Conservation (phyloP, 805 yeast genomes). For the Teunomyces barrocoloradensis region DNA sequence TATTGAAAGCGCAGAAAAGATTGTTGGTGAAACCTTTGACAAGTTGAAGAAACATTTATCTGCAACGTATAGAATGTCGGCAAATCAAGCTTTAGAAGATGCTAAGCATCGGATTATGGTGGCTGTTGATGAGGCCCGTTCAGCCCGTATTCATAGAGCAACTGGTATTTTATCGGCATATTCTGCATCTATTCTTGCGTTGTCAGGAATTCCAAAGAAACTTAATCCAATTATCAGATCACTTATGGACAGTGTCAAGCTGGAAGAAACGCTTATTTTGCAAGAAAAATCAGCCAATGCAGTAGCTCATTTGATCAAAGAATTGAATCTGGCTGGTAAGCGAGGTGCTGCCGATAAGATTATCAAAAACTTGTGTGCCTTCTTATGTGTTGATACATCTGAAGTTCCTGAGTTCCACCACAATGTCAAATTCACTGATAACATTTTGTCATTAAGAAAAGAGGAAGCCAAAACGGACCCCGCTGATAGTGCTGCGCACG, state of each 20-base stretch:
- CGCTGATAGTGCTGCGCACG: conserved; percentile 57
- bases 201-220: conserved; percentile 76
- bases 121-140: conserved; percentile 68
- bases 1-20: conserved; percentile 69
- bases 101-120: conserved; percentile 64
- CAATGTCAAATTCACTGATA: conserved; percentile 51
- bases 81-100: conserved; percentile 73
- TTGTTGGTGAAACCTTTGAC: conserved; percentile 61
- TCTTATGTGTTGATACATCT: conserved; percentile 90
- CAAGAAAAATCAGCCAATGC: conserved; percentile 73
- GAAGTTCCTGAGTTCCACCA: conserved; percentile 91
- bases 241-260: conserved; percentile 87
- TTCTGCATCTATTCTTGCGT: conserved; percentile 68
- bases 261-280: conserved; percentile 61
- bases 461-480: conserved; percentile 70
- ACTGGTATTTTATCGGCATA: conserved; percentile 66
- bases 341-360: conserved; percentile 82
- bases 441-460: conserved; percentile 70
- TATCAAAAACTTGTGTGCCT: conserved; percentile 85
- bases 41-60: conserved; percentile 61
- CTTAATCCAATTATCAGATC: conserved; percentile 85
- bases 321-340: conserved; percentile 57
- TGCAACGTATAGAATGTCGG: conserved; percentile 66
- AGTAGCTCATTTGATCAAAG: conserved; percentile 60
- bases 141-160: conserved; percentile 48